phyloP scores from a whole-genome alignment of 768 basidiomycete genomes.

The Filobasidium floriforme region DNA sequence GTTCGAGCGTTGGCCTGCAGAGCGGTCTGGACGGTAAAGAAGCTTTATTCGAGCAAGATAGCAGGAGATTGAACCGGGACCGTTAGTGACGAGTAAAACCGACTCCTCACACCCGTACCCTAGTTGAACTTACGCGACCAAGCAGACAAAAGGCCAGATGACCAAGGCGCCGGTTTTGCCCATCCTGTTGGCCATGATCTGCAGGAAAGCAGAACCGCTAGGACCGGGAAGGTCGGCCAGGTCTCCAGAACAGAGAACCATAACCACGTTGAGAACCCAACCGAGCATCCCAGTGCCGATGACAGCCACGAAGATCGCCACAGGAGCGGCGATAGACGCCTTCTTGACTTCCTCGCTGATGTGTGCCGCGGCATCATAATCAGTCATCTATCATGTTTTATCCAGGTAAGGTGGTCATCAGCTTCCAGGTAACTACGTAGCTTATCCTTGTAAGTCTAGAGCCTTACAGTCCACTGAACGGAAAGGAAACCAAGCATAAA shows the following conservation, averaged over 20 bases:
- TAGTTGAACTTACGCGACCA: conserved; percentile 53
- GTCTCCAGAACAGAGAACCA: conserved; percentile 70
- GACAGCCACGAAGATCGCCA: conserved; percentile 47
- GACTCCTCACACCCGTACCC: too few species aligned
- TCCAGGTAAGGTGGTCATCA: background rate
- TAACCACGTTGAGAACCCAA: conserved; percentile 78
- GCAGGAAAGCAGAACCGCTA: conserved; percentile 65
- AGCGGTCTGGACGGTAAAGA: conserved; percentile 68
- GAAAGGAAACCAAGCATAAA: conserved; percentile 77
- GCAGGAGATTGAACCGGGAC: too few species aligned
- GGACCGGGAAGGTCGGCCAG: conserved; percentile 56
- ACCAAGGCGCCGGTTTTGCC: conserved; percentile 68
- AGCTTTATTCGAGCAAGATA: conserved; percentile 32
- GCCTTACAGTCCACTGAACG: conserved; percentile 63
- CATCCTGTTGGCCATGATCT: conserved; percentile 70
- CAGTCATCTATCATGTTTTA: conserved; percentile 18
- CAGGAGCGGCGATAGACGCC: conserved; percentile 46
- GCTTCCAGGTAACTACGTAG: background rate
- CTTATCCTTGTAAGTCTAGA: conserved; percentile 3
- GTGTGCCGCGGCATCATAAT: conserved; percentile 41
- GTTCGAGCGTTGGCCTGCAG: conserved; percentile 76
- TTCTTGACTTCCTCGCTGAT: conserved; percentile 47
- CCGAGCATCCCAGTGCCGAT: conserved; percentile 53
- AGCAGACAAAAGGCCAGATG: conserved; percentile 55
- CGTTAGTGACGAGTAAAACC: too few species aligned